Evolutionary conservation across 163 green algal species (phyloP).

Genomic region (Volvox carteri): DNA sequence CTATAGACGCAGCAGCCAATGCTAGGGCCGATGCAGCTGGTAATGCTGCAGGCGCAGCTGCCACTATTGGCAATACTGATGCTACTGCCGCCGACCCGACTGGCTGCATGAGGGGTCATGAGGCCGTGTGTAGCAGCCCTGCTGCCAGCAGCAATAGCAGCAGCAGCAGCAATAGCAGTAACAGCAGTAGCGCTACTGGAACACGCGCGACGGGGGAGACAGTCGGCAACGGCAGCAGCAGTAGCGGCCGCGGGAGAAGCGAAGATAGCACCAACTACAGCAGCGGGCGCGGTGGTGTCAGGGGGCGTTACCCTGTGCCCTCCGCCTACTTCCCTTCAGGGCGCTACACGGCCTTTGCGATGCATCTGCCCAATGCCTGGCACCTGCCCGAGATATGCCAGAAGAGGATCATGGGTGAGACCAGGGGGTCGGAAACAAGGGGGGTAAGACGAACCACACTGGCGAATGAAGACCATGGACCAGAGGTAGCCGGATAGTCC

Average conservation of each 20-base stretch:
- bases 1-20: neutral
- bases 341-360: constrained; percentile 27
- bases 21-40: neutral
- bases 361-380: constrained; percentile 42
- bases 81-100: no score
- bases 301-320: neutral
- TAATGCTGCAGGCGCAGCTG: neutral
- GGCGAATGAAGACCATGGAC: no score
- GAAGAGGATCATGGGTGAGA: neutral
- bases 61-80: neutral
- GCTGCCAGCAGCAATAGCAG: no score
- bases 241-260: neutral
- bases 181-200: neutral
- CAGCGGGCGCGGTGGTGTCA: neutral
- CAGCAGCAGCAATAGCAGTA: neutral
- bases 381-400: neutral
- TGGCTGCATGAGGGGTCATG: no score
- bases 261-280: no score
- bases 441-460: no score
- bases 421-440: no score
- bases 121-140: no score
- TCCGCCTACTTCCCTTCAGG: neutral
- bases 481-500: no score
- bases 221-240: neutral
- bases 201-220: neutral